Evolutionary conservation across 768 basidiomycete species (phyloP).

Genomic region (Termitomyces heimii): DNA sequence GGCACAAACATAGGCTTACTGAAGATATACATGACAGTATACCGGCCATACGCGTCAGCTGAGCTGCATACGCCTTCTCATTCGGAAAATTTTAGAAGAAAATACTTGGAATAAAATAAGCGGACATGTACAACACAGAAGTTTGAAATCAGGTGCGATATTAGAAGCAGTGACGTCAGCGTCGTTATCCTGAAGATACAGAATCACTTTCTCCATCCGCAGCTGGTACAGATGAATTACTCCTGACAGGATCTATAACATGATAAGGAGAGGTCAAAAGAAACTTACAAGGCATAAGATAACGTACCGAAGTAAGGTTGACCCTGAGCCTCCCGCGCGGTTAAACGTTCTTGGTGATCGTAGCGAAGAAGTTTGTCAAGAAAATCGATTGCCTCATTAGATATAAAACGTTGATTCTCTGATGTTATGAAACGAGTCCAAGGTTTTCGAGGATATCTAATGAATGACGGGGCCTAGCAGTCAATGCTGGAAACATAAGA

Average conservation of each 20-base stretch:
- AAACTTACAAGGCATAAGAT: constrained; percentile 1
- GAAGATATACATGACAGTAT: background rate
- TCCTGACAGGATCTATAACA: constrained; percentile 61
- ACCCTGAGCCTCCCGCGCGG: constrained; percentile 86
- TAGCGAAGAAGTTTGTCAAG: constrained; percentile 93
- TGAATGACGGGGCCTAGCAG: constrained; percentile 8
- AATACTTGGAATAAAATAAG: constrained; percentile 9
- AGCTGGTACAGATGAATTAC: constrained; percentile 30
- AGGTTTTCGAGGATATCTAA: constrained; percentile 86
- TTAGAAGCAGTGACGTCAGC: constrained; percentile 8
- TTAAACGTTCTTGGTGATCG: constrained; percentile 95
- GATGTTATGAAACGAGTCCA: constrained; percentile 96
- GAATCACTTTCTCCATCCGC: constrained; percentile 65
- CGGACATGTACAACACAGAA: constrained; percentile 11
- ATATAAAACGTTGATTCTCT: constrained; percentile 93
- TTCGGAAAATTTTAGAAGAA: background rate
- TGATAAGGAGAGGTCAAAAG: constrained; percentile 13
- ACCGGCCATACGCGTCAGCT: background rate
- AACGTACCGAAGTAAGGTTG: constrained; percentile 87
- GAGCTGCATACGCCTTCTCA: background rate
- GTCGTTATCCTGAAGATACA: constrained; percentile 37
- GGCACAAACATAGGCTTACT: background rate
- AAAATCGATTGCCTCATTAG: constrained; percentile 95
- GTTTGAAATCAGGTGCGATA: constrained; percentile 11
- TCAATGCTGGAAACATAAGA: background rate